phyloP scores from a whole-genome alignment of 75 land plant species.

The Sequoiadendron giganteum region DNA sequence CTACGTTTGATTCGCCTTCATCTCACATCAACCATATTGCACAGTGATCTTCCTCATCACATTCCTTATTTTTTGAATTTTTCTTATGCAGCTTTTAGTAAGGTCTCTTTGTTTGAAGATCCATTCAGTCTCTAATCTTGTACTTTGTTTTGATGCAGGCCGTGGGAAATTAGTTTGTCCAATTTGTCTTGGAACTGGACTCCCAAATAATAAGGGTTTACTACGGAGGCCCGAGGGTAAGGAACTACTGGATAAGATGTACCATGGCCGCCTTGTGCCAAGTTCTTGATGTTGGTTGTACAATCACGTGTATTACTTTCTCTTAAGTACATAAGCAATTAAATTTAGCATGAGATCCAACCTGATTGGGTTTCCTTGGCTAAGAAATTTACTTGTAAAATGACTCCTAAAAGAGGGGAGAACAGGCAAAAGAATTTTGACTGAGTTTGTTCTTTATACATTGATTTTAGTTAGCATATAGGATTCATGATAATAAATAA shows the following conservation, averaged over 20 bases:
- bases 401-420: not conserved
- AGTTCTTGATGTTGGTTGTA: constrained; percentile 27
- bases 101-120: not conserved
- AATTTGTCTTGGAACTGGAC: constrained; percentile 93
- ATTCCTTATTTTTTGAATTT: not conserved
- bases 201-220: constrained; percentile 93
- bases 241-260: constrained; percentile 87
- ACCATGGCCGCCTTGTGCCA: constrained; percentile 86
- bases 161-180: constrained; percentile 97
- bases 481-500: not conserved
- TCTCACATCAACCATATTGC: not conserved
- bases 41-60: not conserved
- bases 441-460: not conserved
- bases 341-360: not conserved
- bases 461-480: not conserved
- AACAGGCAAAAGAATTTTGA: not conserved
- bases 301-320: not conserved
- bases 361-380: not conserved
- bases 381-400: not conserved
- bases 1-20: not conserved
- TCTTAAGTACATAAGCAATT: not conserved
- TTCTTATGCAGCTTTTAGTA: not conserved
- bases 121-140: not conserved
- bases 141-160: constrained; percentile 44
- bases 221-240: constrained; percentile 84